Conservation (phyloP, 2,329 filamentous ascomycete species). For the Neofusicoccum laricinum region DNA sequence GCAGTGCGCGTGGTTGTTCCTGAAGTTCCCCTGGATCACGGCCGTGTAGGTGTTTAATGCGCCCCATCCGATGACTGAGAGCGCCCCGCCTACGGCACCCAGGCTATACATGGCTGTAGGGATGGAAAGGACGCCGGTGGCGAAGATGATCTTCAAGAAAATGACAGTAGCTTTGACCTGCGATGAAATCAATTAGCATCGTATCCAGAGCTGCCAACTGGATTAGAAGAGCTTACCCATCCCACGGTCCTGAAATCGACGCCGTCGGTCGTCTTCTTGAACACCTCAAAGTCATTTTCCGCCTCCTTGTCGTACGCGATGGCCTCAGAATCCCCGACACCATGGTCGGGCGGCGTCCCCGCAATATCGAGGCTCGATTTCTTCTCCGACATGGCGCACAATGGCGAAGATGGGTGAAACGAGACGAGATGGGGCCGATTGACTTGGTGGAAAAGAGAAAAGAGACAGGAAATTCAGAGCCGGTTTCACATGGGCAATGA, state of each 20-base stretch:
- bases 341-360: not conserved
- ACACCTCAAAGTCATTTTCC: constrained; percentile 45
- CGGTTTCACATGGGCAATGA: not conserved
- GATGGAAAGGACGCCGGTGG: constrained; percentile 50
- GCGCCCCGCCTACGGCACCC: constrained; percentile 47
- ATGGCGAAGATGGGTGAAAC: not conserved
- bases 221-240: constrained; percentile 38
- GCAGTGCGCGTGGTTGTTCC: constrained; percentile 50
- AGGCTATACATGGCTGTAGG: constrained; percentile 48
- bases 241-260: constrained; percentile 55
- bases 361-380: constrained; percentile 17
- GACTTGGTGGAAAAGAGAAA: not conserved
- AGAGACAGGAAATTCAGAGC: no score
- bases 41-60: constrained; percentile 50
- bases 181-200: not conserved
- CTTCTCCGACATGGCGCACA: constrained; percentile 13
- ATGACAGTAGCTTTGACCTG: constrained; percentile 15
- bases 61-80: constrained; percentile 49
- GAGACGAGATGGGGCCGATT: not conserved
- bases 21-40: constrained; percentile 51
- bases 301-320: constrained; percentile 13
- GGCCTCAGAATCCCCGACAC: constrained; percentile 18
- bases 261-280: constrained; percentile 46
- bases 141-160: constrained; percentile 40
- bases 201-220: no score